Conservation (phyloP, 345 rosid genomes). For the Heritiera littoralis region DNA sequence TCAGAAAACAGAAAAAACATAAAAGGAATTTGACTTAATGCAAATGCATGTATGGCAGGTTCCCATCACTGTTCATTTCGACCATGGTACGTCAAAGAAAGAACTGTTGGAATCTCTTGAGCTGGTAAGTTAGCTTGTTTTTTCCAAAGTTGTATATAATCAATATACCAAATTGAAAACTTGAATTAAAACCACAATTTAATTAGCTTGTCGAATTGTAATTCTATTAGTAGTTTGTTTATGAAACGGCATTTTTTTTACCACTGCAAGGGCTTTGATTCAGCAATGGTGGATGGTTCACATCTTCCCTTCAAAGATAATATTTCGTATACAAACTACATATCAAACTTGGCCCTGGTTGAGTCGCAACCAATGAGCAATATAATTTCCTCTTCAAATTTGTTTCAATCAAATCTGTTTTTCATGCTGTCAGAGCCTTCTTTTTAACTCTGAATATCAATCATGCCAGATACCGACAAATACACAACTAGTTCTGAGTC, state of each 20-base stretch:
- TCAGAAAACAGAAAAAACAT: background rate
- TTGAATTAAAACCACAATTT: background rate
- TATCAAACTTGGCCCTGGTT: conserved; percentile 58
- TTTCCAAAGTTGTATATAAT: background rate
- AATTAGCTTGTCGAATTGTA: conserved; percentile 14
- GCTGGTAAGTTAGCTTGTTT: conserved; percentile 47
- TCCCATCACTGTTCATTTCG: conserved; percentile 90
- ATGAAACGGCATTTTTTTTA: conserved; percentile 21
- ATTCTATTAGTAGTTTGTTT: conserved; percentile 15
- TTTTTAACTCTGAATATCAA: no score
- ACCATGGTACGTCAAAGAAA: conserved; percentile 82
- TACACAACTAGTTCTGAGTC: no score
- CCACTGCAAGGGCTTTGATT: conserved; percentile 74
- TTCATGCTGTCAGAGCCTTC: no score
- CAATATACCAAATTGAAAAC: background rate
- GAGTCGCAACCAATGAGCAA: no score
- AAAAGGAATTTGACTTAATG: background rate
- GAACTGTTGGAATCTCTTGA: conserved; percentile 82
- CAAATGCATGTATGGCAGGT: conserved; percentile 53
- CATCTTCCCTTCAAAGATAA: conserved; percentile 82
- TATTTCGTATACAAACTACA: conserved; percentile 66
- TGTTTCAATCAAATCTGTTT: no score
- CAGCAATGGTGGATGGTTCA: conserved; percentile 95
- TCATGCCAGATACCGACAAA: no score
- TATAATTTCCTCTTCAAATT: no score